A percentile compares a stretch with the other conserved stretches of the same genome.
Conservation (phyloP, 495 filamentous ascomycete species). For the Thermochaetoides thermophila region DNA sequence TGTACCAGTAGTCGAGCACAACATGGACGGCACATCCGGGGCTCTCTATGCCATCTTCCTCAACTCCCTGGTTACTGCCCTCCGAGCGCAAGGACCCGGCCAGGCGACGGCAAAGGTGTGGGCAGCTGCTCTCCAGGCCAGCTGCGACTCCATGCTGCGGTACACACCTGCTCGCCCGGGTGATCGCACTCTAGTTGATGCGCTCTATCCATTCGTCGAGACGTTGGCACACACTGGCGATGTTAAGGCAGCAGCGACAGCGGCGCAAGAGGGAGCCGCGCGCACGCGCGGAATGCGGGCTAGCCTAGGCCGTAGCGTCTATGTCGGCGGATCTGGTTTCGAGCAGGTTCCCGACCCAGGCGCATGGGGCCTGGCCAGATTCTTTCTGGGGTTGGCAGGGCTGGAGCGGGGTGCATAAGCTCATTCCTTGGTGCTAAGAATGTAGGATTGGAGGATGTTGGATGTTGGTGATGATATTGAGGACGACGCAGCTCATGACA, state of each 20-base stretch:
- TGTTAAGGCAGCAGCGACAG: slow-evolving; percentile 54
- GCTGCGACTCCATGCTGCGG: slow-evolving; percentile 52
- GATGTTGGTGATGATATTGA: too few species aligned
- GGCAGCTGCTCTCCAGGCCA: slow-evolving; percentile 57
- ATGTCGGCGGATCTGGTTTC: slow-evolving; percentile 73
- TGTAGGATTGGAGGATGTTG: too few species aligned
- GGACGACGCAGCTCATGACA: too few species aligned
- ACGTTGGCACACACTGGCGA: slow-evolving; percentile 47
- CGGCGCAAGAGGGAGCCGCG: slow-evolving; percentile 61
- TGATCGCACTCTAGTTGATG: slow-evolving; percentile 84
- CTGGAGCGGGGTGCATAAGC: slow-evolving; percentile 13
- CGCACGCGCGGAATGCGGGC: slow-evolving; percentile 84
- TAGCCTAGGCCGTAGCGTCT: slow-evolving; percentile 75
- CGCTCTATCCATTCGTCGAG: slow-evolving; percentile 75
- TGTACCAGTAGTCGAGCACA: slow-evolving; percentile 67
- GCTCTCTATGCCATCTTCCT: slow-evolving; percentile 94
- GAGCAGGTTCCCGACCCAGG: slow-evolving; percentile 84
- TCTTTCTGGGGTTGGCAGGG: slow-evolving; percentile 61
- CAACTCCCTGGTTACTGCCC: slow-evolving; percentile 66
- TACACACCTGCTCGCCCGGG: slow-evolving; percentile 87
- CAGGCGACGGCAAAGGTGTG: slow-evolving; percentile 45
- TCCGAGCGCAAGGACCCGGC: slow-evolving; percentile 40
- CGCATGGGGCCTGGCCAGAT: slow-evolving; percentile 67
- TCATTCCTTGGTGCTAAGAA: too few species aligned
- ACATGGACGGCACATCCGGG: slow-evolving; percentile 93